A percentile compares a stretch with the other conserved stretches of the same genome.
Conservation (phyloP, 2,329 filamentous ascomycete species). For the Eurotiales sp. region DNA sequence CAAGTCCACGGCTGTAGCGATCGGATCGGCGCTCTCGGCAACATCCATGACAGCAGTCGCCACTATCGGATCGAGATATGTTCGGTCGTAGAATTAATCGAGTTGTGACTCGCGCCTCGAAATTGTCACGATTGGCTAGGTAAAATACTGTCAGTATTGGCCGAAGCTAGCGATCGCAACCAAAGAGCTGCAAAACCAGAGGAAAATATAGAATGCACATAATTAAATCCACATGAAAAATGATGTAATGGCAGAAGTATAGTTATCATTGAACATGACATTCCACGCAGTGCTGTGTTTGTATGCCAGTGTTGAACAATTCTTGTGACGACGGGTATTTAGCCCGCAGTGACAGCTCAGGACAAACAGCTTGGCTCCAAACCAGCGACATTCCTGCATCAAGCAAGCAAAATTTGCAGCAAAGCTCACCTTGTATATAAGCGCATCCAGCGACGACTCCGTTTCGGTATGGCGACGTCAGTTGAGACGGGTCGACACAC, state of each 20-base stretch:
- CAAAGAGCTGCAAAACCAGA: neutral
- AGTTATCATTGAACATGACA: neutral
- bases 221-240: no score
- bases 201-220: no score
- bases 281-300: neutral
- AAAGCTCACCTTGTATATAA: slow-evolving; percentile 36
- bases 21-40: slow-evolving; percentile 33
- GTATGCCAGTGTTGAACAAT: neutral
- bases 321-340: slow-evolving; percentile 2
- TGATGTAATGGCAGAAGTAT: no score
- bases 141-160: neutral
- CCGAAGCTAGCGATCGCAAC: neutral
- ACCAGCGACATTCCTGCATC: no score
- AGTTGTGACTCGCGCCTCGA: neutral
- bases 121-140: neutral
- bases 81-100: no score
- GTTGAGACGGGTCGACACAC: slow-evolving; percentile 1
- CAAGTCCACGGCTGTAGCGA: slow-evolving; percentile 30
- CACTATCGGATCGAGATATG: no score
- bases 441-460: slow-evolving; percentile 31
- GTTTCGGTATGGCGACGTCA: slow-evolving; percentile 11
- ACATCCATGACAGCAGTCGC: slow-evolving; percentile 39
- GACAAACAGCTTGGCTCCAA: no score
- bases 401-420: slow-evolving; percentile 12
- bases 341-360: neutral